phyloP scores from a whole-genome alignment of 169 alveolate genomes.

The Theileria orientalis region DNA sequence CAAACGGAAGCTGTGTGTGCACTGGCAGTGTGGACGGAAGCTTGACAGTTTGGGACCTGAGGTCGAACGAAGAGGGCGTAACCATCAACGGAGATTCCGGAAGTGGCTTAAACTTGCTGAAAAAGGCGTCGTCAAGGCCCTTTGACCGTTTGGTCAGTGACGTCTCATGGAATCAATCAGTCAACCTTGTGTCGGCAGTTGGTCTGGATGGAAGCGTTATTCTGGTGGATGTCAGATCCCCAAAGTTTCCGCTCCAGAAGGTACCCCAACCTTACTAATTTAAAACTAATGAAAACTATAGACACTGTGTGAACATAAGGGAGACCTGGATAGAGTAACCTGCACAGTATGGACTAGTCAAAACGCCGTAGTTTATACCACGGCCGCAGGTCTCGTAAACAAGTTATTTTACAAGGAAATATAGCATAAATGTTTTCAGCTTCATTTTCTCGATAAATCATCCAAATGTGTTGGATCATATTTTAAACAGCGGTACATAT shows the following conservation, averaged over 20 bases:
- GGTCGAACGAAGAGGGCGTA: constrained; percentile 19
- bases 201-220: constrained; percentile 48
- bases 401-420: constrained; percentile 31
- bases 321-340: constrained; percentile 54
- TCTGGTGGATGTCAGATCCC: constrained; percentile 41
- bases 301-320: constrained; percentile 26
- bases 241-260: constrained; percentile 55
- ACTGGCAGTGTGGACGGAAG: constrained; percentile 58
- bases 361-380: constrained; percentile 46
- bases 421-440: background rate
- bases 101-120: background rate
- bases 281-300: background rate
- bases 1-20: constrained; percentile 10
- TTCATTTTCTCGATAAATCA: background rate
- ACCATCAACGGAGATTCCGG: background rate
- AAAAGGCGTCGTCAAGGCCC: background rate
- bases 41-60: constrained; percentile 44
- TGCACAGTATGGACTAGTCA: constrained; percentile 34
- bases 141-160: constrained; percentile 40
- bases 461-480: background rate
- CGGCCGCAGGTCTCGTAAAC: constrained; percentile 51
- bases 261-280: constrained; percentile 13
- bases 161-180: constrained; percentile 20
- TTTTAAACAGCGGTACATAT: background rate
- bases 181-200: constrained; percentile 36